These are phyloP conservation scores for Achaetomium macrosporum DNA, from an alignment of 2,329 filamentous ascomycete species.

Conservation along the genomic window DNA sequence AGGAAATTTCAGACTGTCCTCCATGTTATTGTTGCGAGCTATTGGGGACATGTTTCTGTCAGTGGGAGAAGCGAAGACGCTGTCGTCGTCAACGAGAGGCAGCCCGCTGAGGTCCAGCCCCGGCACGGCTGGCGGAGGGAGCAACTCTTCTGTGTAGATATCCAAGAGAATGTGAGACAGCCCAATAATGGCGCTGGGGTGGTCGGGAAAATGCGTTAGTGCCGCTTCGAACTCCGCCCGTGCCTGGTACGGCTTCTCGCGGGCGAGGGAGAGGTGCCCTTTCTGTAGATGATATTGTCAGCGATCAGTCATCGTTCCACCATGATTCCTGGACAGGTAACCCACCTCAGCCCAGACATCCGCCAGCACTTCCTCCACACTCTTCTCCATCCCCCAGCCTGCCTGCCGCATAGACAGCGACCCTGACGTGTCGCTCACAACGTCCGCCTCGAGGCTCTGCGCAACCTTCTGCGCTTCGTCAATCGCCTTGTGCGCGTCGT, in stretches of 20 bases:
- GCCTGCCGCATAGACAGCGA: slow-evolving; percentile 56
- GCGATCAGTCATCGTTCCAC: slow-evolving; percentile 8
- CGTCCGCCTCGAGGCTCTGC: slow-evolving; percentile 61
- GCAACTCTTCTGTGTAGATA: slow-evolving; percentile 65
- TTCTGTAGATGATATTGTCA: slow-evolving; percentile 42
- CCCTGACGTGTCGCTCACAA: slow-evolving; percentile 56
- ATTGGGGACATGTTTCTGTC: slow-evolving; percentile 11
- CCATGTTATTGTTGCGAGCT: neutral
- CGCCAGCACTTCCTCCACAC: slow-evolving; percentile 75
- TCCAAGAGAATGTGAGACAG: slow-evolving; percentile 82
- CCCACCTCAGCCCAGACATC: slow-evolving; percentile 78
- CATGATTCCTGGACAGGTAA: neutral
- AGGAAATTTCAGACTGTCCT: slow-evolving; percentile 11
- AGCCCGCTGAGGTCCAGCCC: slow-evolving; percentile 34
- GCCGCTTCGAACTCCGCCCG: slow-evolving; percentile 76
- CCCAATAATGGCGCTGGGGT: slow-evolving; percentile 72
- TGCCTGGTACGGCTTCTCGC: slow-evolving; percentile 60
- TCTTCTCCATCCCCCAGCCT: slow-evolving; percentile 75
- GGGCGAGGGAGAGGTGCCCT: slow-evolving; percentile 60
- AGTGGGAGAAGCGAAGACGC: slow-evolving; percentile 15
- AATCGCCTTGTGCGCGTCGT: slow-evolving; percentile 74
- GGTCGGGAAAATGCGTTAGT: slow-evolving; percentile 71
- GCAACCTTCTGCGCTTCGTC: slow-evolving; percentile 76
- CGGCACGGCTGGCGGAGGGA: slow-evolving; percentile 52
- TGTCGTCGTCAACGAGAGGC: slow-evolving; percentile 20